Base-by-base conservation (phyloP, 768 basidiomycete species). In the Boletus tylopilopsis region DNA sequence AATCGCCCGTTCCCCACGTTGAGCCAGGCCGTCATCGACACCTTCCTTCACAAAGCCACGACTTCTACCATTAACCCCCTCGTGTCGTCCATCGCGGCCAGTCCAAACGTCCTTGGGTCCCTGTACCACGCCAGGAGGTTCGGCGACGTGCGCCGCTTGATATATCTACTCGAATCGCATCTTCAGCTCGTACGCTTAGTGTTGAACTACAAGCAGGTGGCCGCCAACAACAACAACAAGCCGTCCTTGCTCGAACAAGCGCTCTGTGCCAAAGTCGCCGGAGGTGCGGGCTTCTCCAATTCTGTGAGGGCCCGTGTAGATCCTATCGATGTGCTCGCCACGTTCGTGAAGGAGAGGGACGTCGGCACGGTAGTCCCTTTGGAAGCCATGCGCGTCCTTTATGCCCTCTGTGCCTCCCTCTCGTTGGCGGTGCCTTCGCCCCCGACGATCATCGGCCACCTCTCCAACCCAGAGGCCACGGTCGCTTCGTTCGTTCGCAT, bases 31-130 rank as follows among this genome's bases (percentile, higher is more conserved):
- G 74, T 94, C 35, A 74, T 81, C 3, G 88, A 93, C 50, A 75
- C 80, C 0, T 76, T 95, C 42, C 71, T 96, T 15, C 76, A 78
- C 66, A 83, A 84, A 54, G 85, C 90, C 1, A 84, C 87, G 6
- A 81, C 83, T 2, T 85, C 90, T 0, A 86, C 87, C 2, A 85
- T 95, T 55, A 84, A 81, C 50, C 93, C 94, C 0, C 72, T 95
- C 25, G 76, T 94, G 41, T 78, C 85, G 0, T 75, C 81, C 27
- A 76, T 96, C 49, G 78, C 81, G 11, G 73, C 79, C 1, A 85
- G 83, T 12, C 73, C 74, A 9, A 76, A 79, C 19, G 71, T 87
- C 37, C 71, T 90, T 23, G 68, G 72, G 33, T 76, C 77, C 35
- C 71, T 94, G 19, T 81, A 84, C 56, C 67, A 72, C 7, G 73